Evolutionary conservation across 768 basidiomycete genomes (phyloP).

Genomic region (Lactifluus subvellereus): DNA sequence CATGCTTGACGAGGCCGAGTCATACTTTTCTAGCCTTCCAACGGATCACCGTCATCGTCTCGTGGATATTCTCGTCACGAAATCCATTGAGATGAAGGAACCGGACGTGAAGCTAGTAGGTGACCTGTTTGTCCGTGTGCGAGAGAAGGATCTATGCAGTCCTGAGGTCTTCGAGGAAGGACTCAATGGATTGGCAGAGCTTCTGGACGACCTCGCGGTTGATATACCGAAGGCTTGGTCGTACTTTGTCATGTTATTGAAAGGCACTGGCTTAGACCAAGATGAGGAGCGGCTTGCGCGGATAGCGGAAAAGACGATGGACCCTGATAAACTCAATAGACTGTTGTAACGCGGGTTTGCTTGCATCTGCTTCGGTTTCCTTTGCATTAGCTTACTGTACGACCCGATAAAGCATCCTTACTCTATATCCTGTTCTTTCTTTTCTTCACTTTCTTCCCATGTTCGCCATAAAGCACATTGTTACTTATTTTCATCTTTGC

Average conservation of each 20-base stretch:
- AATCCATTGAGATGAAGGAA: constrained; percentile 77
- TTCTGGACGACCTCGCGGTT: constrained; percentile 83
- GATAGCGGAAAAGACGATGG: constrained; percentile 56
- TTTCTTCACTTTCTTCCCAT: constrained; percentile 17
- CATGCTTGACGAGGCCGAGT: constrained; percentile 81
- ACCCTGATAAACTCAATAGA: constrained; percentile 51
- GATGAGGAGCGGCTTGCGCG: constrained; percentile 53
- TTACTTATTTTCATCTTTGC: constrained; percentile 8
- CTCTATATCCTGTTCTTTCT: constrained; percentile 16
- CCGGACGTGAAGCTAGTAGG: constrained; percentile 73
- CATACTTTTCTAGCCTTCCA: constrained; percentile 75
- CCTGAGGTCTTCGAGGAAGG: constrained; percentile 67
- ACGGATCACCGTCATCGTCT: constrained; percentile 55
- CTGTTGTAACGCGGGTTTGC: constrained; percentile 18
- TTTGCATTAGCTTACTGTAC: constrained; percentile 23
- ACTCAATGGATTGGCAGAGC: constrained; percentile 60
- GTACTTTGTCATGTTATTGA: constrained; percentile 70
- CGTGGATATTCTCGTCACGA: constrained; percentile 67
- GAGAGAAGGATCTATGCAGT: constrained; percentile 54
- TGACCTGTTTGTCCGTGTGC: constrained; percentile 62
- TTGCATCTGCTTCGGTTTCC: constrained; percentile 12
- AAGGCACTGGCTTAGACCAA: constrained; percentile 52
- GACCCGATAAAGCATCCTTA: constrained; percentile 16
- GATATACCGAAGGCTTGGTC: constrained; percentile 85
- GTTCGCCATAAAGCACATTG: constrained; percentile 13